phyloP scores from a whole-genome alignment of 2,329 filamentous ascomycete genomes.

The Sordariomycetes sp. region DNA sequence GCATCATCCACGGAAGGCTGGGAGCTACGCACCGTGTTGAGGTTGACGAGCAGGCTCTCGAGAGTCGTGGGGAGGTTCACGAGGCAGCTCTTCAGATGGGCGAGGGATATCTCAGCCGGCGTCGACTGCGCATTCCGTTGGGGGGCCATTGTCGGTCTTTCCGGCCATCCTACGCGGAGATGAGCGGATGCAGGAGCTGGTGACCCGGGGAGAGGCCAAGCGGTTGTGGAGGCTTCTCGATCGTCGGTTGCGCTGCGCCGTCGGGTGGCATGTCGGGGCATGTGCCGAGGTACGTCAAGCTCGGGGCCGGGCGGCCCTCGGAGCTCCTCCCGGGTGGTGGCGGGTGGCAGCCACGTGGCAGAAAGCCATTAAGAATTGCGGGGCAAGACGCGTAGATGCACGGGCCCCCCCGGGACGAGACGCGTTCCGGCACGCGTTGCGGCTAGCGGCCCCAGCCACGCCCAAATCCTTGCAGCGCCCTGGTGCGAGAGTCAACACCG shows the following conservation, averaged over 20 bases:
- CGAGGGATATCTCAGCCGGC: constrained; percentile 70
- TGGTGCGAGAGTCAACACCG: neutral
- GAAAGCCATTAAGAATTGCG: neutral
- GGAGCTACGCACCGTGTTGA: constrained; percentile 57
- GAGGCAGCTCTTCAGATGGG: constrained; percentile 85
- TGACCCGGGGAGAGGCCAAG: neutral
- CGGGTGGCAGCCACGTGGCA: neutral
- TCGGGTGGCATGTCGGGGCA: neutral
- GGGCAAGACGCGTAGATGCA: neutral
- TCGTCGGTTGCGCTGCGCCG: neutral
- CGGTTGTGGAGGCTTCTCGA: neutral
- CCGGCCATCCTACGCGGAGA: constrained; percentile 1
- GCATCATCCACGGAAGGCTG: neutral
- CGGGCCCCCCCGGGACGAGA: neutral
- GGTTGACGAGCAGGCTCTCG: constrained; percentile 72
- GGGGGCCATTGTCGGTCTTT: constrained; percentile 24
- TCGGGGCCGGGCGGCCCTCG: neutral
- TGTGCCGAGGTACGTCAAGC: constrained; percentile 4
- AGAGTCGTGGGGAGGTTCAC: constrained; percentile 82
- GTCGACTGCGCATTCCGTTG: constrained; percentile 47
- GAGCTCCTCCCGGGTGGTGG: neutral
- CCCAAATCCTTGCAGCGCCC: neutral
- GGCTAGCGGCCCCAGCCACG: neutral
- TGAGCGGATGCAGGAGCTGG: neutral
- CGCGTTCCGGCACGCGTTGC: neutral